Conservation (phyloP, 202 grass and related monocot genomes). For the Cymbopogon flexuosus region DNA sequence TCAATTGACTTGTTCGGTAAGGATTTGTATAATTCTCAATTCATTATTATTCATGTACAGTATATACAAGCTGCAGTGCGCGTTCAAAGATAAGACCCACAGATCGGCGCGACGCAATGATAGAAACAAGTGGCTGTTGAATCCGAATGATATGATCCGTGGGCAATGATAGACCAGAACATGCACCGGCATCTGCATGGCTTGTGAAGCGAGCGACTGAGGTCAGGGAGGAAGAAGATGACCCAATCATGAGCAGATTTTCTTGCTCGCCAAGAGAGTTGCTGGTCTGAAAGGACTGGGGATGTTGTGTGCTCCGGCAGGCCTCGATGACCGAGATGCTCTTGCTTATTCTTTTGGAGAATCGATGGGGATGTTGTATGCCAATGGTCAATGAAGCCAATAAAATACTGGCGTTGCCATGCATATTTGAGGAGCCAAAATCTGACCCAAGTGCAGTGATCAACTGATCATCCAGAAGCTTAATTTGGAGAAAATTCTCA, state of each 20-base stretch:
- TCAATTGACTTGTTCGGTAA: constrained; percentile 19
- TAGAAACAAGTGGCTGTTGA: neutral
- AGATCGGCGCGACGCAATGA: constrained; percentile 29
- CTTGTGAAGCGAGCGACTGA: constrained; percentile 22
- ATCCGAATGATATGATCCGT: neutral
- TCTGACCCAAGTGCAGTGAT: neutral
- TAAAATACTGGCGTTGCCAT: constrained; percentile 8
- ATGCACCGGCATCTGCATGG: neutral
- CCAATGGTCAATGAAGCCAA: neutral
- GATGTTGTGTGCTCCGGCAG: neutral
- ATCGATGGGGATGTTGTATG: constrained; percentile 43
- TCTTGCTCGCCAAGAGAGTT: neutral
- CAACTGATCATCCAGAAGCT: neutral
- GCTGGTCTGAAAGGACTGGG: constrained; percentile 1
- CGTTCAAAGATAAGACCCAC: constrained; percentile 44
- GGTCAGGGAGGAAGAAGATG: constrained; percentile 27
- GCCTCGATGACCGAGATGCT: constrained; percentile 17
- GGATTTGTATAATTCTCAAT: neutral
- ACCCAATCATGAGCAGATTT: constrained; percentile 48
- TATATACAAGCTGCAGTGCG: neutral
- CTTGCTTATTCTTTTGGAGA: constrained; percentile 40
- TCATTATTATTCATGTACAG: neutral
- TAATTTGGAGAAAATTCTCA: neutral
- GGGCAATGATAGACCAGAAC: constrained; percentile 7
- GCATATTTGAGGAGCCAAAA: neutral